These are phyloP conservation scores for Gloeostereum incarnatum DNA, from an alignment of 768 basidiomycete species.

Conservation along the genomic window DNA sequence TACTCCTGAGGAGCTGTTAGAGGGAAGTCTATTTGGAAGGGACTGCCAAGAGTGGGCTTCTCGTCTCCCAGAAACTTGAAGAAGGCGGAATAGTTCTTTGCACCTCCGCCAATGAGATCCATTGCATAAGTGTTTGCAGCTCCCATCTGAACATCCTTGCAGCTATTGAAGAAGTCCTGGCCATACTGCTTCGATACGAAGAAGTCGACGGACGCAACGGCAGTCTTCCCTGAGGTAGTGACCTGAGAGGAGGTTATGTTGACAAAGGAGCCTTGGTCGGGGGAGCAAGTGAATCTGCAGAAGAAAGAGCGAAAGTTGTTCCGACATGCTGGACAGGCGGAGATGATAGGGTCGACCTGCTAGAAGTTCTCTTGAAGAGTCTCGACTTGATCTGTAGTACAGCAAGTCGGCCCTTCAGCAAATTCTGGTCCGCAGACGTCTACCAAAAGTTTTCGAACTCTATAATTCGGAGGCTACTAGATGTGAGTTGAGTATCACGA, in stretches of 20 bases:
- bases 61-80: conserved; percentile 83
- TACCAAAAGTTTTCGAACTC: conserved; percentile 46
- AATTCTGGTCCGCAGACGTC: conserved; percentile 75
- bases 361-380: conserved; percentile 69
- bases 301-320: conserved; percentile 96
- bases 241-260: conserved; percentile 75
- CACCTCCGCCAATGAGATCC: conserved; percentile 95
- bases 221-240: conserved; percentile 49
- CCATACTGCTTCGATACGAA: conserved; percentile 64
- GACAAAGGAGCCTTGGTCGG: conserved; percentile 76
- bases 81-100: conserved; percentile 68
- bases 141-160: conserved; percentile 88
- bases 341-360: conserved; percentile 76
- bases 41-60: conserved; percentile 81
- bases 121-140: conserved; percentile 93
- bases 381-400: conserved; percentile 71
- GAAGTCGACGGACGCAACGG: conserved; percentile 85
- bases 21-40: conserved; percentile 95
- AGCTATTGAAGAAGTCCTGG: conserved; percentile 82
- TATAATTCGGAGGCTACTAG: conserved; percentile 30
- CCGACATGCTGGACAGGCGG: conserved; percentile 95
- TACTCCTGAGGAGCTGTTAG: conserved; percentile 31
- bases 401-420: conserved; percentile 68
- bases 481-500: conserved; percentile 7
- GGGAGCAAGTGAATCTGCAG: conserved; percentile 95